Percentiles rank a stretch among this genome's conserved stretches.
Evolutionary conservation across 169 alveolate species (phyloP).

Genomic region (Miamiensis avidus): DNA sequence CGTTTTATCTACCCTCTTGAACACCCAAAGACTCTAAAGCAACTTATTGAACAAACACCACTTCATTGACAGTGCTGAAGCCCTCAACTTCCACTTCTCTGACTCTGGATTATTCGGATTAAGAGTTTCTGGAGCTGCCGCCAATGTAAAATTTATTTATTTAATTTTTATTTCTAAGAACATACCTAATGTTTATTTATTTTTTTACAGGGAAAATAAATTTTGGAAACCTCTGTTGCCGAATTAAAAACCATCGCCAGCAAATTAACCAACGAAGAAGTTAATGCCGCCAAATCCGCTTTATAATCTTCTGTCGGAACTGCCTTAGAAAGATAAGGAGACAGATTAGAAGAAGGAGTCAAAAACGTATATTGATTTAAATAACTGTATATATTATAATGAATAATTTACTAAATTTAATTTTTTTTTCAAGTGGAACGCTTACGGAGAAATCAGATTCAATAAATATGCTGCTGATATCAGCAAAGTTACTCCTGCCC

Average conservation of each 20-base stretch:
- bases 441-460: conserved; percentile 55
- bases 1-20: conserved; percentile 54
- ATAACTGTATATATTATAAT: neutral
- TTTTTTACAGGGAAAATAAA: conserved; percentile 37
- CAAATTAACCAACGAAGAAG: conserved; percentile 53
- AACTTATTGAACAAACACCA: conserved; percentile 43
- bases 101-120: conserved; percentile 75
- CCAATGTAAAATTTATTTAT: conserved; percentile 4
- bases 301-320: conserved; percentile 45
- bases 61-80: conserved; percentile 51
- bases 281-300: conserved; percentile 56
- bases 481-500: conserved; percentile 57
- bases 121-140: conserved; percentile 63
- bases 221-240: conserved; percentile 46
- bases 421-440: conserved; percentile 22
- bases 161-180: too few species aligned
- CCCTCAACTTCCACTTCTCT: conserved; percentile 61
- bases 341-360: conserved; percentile 72
- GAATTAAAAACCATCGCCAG: conserved; percentile 51
- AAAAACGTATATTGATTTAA: conserved; percentile 29
- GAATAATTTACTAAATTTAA: too few species aligned
- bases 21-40: conserved; percentile 30
- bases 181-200: neutral
- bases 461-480: conserved; percentile 54
- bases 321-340: conserved; percentile 52